phyloP scores from a whole-genome alignment of 176 grass and related monocot genomes.

The Raddia distichophylla region DNA sequence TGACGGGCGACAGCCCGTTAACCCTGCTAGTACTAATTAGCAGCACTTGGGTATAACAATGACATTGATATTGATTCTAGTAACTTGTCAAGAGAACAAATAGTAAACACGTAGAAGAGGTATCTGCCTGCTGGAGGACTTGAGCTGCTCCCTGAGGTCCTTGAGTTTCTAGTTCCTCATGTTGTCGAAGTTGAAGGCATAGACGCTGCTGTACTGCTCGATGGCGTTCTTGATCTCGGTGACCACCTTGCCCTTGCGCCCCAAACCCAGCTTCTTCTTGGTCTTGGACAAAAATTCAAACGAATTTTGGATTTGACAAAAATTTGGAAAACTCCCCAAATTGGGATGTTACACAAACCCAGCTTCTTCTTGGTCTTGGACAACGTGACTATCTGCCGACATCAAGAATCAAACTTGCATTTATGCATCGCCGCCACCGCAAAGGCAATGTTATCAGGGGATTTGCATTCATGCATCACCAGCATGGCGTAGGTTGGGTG shows the following conservation, averaged over 20 bases:
- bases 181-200: conserved; percentile 88
- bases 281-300: conserved; percentile 82
- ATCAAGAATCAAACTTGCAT: too few relatives aligned
- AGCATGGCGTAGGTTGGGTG: too few relatives aligned
- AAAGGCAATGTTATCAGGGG: too few relatives aligned
- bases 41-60: neutral
- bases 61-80: neutral
- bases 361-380: conserved; percentile 85
- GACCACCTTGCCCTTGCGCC: conserved; percentile 79
- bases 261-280: conserved; percentile 72
- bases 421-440: too few relatives aligned
- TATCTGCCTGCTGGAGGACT: conserved; percentile 69
- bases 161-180: conserved; percentile 97
- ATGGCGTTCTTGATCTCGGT: conserved; percentile 65
- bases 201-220: conserved; percentile 52
- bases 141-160: conserved; percentile 77
- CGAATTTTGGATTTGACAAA: too few relatives aligned
- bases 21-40: too few relatives aligned
- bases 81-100: neutral
- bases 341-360: too few relatives aligned
- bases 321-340: too few relatives aligned
- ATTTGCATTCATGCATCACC: too few relatives aligned
- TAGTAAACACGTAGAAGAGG: neutral
- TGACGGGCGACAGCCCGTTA: too few relatives aligned
- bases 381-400: conserved; percentile 57